Base-by-base conservation (phyloP, 176 grass and related monocot species). In the Musa schizocarpa region DNA sequence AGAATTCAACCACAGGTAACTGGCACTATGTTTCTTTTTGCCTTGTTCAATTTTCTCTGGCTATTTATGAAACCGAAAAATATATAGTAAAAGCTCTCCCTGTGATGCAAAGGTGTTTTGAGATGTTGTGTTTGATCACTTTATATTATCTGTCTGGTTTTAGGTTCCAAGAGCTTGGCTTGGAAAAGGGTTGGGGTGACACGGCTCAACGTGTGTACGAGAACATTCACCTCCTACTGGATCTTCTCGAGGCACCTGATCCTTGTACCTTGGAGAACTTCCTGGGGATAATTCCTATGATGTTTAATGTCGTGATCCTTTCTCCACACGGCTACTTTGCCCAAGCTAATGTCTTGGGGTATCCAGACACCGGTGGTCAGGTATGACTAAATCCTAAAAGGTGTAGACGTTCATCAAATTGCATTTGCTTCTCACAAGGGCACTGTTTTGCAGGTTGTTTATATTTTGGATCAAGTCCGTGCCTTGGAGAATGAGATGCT, bases 141-240 rank as follows among this genome's bases (percentile, higher is more conserved):
- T 68, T 63, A 6, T 43, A 0, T 26, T 70, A 50, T 25, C 23
- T 84, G 68, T 9, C 71, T 9, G 61, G 82, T 76, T 52, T 43
- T 74, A 98, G 94, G 73, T 98, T 98, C 68, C 94, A 98, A 84
- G 94, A 98, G 73, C 88, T 98, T 76, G 94, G 94, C 10, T 72
- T 97, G 61, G 93, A 96, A 79, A 92, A 90, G 71, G 93, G 93
- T n/a, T 96, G 93, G 93, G 93, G 94, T 84, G 94, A 98, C 76
- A 93, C 82, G 1, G 88, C 94, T 13, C 72, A 82, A 79, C 90
- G 94, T 8, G 79, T 81, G 0, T 88, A 98, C 23, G 94, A 93
- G 72, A 98, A 81, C 21, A 92, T 98, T 23, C 94, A 98, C 78
- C 90, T 98, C 51, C 86, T 98, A 22, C 87, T 93, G 74, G 94